A percentile compares a stretch with the other conserved stretches of the same genome.
Evolutionary conservation across 495 filamentous ascomycete species (phyloP).

Genomic region (Talaromyces liani): DNA sequence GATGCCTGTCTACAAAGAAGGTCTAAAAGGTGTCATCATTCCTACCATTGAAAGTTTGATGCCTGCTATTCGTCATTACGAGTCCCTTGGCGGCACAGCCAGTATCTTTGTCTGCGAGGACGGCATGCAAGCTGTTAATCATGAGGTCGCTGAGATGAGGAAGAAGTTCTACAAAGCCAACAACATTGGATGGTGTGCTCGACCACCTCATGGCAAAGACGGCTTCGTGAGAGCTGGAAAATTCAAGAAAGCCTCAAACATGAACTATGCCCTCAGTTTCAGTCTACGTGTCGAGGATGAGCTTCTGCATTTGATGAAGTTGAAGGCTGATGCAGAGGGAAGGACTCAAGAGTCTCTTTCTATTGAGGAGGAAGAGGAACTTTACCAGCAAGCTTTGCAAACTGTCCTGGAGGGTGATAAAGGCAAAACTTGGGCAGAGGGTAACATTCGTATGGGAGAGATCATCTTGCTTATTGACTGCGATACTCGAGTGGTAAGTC

Average conservation of each 20-base stretch:
- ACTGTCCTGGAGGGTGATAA: conserved; percentile 49
- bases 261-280: conserved; percentile 58
- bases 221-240: conserved; percentile 53
- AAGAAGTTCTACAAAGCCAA: conserved; percentile 59
- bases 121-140: conserved; percentile 36
- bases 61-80: conserved; percentile 59
- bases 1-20: conserved; percentile 73
- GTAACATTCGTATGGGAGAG: conserved; percentile 71
- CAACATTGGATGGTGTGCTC: conserved; percentile 55
- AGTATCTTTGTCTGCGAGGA: conserved; percentile 45
- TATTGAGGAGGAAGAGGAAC: conserved; percentile 40
- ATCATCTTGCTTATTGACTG: conserved; percentile 70
- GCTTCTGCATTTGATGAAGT: conserved; percentile 30
- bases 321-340: conserved; percentile 15
- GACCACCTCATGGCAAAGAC: conserved; percentile 30
- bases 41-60: conserved; percentile 57
- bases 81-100: conserved; percentile 43
- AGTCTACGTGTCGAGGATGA: conserved; percentile 54
- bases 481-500: conserved; percentile 55
- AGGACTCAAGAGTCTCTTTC: conserved; percentile 30
- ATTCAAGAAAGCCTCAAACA: conserved; percentile 71
- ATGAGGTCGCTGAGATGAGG: conserved; percentile 47
- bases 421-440: conserved; percentile 68
- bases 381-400: conserved; percentile 42
- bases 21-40: conserved; percentile 53